These are phyloP conservation scores for Globisporangium abappressorium DNA, from an alignment of 352 stramenopile species.

Conservation along the genomic window DNA sequence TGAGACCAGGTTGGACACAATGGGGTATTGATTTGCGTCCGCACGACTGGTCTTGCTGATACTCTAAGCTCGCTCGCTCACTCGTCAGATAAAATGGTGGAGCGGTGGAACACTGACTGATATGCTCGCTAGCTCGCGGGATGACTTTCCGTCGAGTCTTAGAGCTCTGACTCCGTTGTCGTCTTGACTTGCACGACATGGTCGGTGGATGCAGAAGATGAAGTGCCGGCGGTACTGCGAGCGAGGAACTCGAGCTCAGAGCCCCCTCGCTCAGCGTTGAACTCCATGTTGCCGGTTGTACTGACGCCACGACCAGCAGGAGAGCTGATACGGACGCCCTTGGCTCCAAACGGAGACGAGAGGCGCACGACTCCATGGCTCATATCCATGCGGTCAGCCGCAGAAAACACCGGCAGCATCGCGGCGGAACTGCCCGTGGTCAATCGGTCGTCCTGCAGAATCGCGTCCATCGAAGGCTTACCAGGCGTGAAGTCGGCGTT, in stretches of 20 bases:
- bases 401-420: conserved; percentile 16
- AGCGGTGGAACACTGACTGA: neutral
- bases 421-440: conserved; percentile 13
- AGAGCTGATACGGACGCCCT: conserved; percentile 14
- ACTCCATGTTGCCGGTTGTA: conserved; percentile 15
- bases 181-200: conserved; percentile 10
- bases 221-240: neutral
- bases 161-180: neutral
- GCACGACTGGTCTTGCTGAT: neutral
- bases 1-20: neutral
- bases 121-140: neutral
- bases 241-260: neutral
- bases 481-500: conserved; percentile 15
- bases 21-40: neutral
- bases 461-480: conserved; percentile 12
- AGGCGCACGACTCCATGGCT: conserved; percentile 11
- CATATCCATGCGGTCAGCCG: conserved; percentile 10
- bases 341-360: conserved; percentile 18
- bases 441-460: conserved; percentile 16
- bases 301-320: neutral
- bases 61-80: neutral
- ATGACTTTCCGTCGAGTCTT: neutral
- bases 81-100: neutral
- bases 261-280: conserved; percentile 8
- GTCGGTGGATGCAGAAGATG: neutral